These are phyloP conservation scores for Sisymbrium altissimum DNA, from an alignment of 345 rosid genomes.

Conservation along the genomic window DNA sequence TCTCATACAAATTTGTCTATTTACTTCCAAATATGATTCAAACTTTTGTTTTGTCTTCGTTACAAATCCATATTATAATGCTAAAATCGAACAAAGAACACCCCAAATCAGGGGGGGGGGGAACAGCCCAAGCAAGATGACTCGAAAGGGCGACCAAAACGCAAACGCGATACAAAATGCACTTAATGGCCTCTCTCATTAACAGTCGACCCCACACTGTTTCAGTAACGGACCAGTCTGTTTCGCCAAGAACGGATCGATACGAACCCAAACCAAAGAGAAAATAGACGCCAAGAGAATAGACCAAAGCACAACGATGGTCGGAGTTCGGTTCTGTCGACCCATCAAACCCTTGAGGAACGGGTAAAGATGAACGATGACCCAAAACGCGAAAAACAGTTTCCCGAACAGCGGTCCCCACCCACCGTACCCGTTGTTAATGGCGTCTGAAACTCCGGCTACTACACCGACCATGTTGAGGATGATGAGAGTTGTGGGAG, in stretches of 20 bases:
- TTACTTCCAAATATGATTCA: background rate
- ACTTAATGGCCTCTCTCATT: background rate
- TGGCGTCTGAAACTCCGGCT: conserved; percentile 86
- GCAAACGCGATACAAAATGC: conserved; percentile 1
- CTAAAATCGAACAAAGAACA: background rate
- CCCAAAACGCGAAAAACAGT: conserved; percentile 92
- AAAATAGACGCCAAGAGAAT: conserved; percentile 85
- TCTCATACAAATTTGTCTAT: background rate
- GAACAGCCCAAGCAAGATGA: background rate
- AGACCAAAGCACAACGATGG: conserved; percentile 92
- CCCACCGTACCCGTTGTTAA: conserved; percentile 78
- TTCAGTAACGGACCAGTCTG: conserved; percentile 83
- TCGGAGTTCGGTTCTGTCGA: conserved; percentile 85
- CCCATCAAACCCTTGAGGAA: conserved; percentile 98
- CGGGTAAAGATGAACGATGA: conserved; percentile 91
- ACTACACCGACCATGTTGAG: conserved; percentile 86
- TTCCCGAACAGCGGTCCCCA: conserved; percentile 97
- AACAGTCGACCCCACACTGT: conserved; percentile 95
- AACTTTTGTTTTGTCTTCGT: background rate
- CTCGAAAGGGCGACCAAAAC: conserved; percentile 1
- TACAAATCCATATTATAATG: background rate
- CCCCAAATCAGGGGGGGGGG: background rate
- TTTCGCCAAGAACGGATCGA: conserved; percentile 92
- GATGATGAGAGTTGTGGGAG: conserved; percentile 90
- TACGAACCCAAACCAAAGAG: conserved; percentile 92